Base-by-base conservation (phyloP, 129 eudicot genomes). In the Lonicera japonica region DNA sequence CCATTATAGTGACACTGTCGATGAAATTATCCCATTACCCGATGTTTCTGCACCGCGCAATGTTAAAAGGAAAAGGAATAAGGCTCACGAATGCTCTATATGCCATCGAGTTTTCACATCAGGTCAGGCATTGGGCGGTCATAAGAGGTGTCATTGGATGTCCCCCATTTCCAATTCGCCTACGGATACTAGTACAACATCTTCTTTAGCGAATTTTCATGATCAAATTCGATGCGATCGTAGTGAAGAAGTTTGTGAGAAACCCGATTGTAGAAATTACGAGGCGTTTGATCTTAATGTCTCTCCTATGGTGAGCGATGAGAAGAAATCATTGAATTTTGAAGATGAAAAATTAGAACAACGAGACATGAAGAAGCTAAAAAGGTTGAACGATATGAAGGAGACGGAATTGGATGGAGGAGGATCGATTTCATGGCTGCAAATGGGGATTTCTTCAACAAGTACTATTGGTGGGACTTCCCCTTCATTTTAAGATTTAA, bases 71-170 rank as follows among this genome's bases (percentile, higher is more conserved):
- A 14, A 48, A 20, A 56, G 46, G 54, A 36, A 40, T 3, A 77
- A 67, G 25, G 54, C 51, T 21, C 94, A 85, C 47, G 75, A 71
- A 70, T 85, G 94, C 73, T 81, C 74, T 4, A 83, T 81, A 9
- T 85, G 94, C 38, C 70, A 61, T 3, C 63, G 76, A 17, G 78
- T 85, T 13, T 81, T 85, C 29, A 50, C 94, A 45, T 78, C 88
- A 16, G 94, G 94, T 14, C 94, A 85, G 38, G 94, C 94, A 24
- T 76, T 85, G 23, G 94, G 94, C 5, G 94, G 94, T 0, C 94
- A 85, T 55, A 85, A 85, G 50, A 78, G 94, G 57, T 81, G 94
- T 25, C 94, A 85, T 54, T 79, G 87, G 84, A 66, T 77, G 18
- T 66, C 74, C 11, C n/a, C 51, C n/a, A 12, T 12, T n/a, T 60